These are phyloP conservation scores for Centrapalus pauciflorus DNA, from an alignment of 129 eudicot species.

Conservation along the genomic window DNA sequence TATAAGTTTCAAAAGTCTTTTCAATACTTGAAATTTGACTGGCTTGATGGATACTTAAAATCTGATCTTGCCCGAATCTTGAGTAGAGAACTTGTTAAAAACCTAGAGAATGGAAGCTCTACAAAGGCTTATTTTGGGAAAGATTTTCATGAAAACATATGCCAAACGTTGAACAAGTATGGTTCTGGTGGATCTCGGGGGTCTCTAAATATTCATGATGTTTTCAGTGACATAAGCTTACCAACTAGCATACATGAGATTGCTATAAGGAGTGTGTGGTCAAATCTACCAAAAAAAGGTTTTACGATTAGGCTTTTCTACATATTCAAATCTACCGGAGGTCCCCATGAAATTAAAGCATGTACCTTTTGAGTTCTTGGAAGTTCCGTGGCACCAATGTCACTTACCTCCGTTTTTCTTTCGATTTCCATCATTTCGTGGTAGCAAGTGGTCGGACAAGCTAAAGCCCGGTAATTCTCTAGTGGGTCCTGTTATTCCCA, in stretches of 20 bases:
- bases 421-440: constrained; percentile 47
- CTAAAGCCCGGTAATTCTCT: constrained; percentile 28
- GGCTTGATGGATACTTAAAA: constrained; percentile 38
- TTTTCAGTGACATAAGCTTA: constrained; percentile 37
- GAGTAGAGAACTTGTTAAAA: constrained; percentile 11
- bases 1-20: constrained; percentile 33
- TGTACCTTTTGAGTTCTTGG: constrained; percentile 45
- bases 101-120: not conserved
- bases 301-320: constrained; percentile 41
- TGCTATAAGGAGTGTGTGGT: constrained; percentile 44
- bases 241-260: constrained; percentile 67
- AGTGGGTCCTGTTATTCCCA: constrained; percentile 64
- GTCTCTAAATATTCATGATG: constrained; percentile 21
- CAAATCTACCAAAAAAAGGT: constrained; percentile 43
- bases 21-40: constrained; percentile 38
- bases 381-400: constrained; percentile 35
- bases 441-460: constrained; percentile 56
- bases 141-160: constrained; percentile 41
- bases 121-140: constrained; percentile 12
- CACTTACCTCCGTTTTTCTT: constrained; percentile 58
- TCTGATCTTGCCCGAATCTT: constrained; percentile 31
- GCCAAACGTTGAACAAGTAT: constrained; percentile 41
- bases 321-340: constrained; percentile 36
- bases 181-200: constrained; percentile 19
- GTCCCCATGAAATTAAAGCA: constrained; percentile 16